Conservation (phyloP, 2,329 filamentous ascomycete genomes). For the Aquanectria penicillioides region DNA sequence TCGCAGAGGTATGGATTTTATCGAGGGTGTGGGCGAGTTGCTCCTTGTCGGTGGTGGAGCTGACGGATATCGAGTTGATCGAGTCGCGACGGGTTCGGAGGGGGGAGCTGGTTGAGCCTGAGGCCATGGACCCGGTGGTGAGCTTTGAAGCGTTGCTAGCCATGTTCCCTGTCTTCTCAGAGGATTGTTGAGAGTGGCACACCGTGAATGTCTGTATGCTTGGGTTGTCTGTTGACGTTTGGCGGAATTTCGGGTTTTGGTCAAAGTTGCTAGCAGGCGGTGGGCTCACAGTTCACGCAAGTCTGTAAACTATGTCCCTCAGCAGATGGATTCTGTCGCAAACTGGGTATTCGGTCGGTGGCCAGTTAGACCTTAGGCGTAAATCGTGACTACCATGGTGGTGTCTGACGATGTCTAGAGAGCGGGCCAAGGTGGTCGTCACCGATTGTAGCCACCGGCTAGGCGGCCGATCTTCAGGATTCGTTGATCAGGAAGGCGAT, state of each 20-base stretch:
- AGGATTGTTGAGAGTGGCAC: not conserved
- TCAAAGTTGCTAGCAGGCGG: conserved; percentile 8
- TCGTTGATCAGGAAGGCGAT: conserved; percentile 37
- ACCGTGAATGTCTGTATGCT: no score
- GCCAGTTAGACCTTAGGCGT: conserved; percentile 22
- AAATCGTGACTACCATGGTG: conserved; percentile 35
- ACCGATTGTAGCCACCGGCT: conserved; percentile 25
- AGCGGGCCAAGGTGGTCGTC: conserved; percentile 24
- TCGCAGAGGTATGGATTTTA: conserved; percentile 90
- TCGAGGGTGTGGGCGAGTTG: conserved; percentile 82
- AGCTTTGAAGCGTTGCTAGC: conserved; percentile 44
- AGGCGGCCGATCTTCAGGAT: conserved; percentile 37
- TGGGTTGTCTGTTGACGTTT: conserved; percentile 4
- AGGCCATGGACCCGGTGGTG: conserved; percentile 41
- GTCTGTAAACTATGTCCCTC: conserved; percentile 12
- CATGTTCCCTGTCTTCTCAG: conserved; percentile 26
- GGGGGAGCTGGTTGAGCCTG: conserved; percentile 43
- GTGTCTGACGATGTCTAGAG: conserved; percentile 19
- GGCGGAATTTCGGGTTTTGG: conserved; percentile 1
- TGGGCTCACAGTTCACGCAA: conserved; percentile 13
- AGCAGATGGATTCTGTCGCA: conserved; percentile 21
- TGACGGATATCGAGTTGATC: conserved; percentile 53
- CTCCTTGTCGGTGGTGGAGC: conserved; percentile 68
- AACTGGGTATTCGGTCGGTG: conserved; percentile 25
- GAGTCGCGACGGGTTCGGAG: conserved; percentile 51